phyloP scores from a whole-genome alignment of 345 rosid genomes.

The Acer saccharum region DNA sequence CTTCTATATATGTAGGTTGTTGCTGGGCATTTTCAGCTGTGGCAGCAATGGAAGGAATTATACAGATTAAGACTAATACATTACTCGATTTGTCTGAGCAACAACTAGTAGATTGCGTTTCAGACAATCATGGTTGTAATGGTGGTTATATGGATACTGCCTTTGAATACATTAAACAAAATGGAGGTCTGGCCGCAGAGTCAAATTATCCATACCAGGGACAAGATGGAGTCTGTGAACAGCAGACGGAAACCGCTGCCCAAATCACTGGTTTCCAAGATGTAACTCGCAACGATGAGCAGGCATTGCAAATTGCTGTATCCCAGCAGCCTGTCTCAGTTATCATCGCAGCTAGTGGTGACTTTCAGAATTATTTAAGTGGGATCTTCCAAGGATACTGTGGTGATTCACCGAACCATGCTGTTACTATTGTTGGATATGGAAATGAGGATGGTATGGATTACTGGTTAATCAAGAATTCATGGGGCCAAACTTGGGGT shows the following conservation, averaged over 20 bases:
- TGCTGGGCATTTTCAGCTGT: conserved; percentile 67
- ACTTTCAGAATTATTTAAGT: conserved; percentile 19
- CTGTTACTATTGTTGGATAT: conserved; percentile 53
- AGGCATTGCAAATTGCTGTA: conserved; percentile 25
- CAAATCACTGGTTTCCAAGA: conserved; percentile 22
- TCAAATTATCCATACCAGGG: conserved; percentile 27
- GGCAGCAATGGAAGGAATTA: conserved; percentile 48
- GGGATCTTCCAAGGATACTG: conserved; percentile 20
- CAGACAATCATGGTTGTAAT: conserved; percentile 39
- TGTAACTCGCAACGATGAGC: conserved; percentile 20
- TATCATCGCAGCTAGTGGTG: conserved; percentile 20
- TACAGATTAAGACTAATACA: conserved; percentile 36
- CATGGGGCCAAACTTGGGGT: conserved; percentile 60
- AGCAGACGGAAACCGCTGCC: conserved; percentile 7
- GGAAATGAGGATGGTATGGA: conserved; percentile 22
- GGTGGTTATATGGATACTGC: conserved; percentile 44
- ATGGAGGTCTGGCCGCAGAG: conserved; percentile 31
- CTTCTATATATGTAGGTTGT: conserved; percentile 27
- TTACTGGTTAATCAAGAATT: conserved; percentile 60
- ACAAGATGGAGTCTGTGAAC: conserved; percentile 19
- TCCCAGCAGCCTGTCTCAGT: conserved; percentile 22
- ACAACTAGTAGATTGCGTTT: conserved; percentile 55
- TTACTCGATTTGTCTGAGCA: conserved; percentile 56
- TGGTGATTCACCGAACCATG: conserved; percentile 31
- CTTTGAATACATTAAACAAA: conserved; percentile 28